Evolutionary conservation across 1,284 basidiomycete genomes (phyloP).

Genomic region (Agroathelia rolfsii): DNA sequence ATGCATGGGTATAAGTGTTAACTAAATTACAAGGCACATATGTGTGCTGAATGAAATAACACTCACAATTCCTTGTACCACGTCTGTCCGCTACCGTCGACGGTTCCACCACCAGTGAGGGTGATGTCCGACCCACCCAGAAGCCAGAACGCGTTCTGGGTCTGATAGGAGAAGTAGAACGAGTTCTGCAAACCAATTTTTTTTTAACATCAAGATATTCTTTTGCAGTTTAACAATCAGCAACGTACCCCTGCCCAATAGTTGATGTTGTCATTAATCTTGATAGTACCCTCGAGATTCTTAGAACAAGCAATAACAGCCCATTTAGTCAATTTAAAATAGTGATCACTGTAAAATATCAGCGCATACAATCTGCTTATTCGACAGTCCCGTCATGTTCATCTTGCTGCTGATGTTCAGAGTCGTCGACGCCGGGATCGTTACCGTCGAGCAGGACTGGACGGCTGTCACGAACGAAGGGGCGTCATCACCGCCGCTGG

Average conservation of each 20-base stretch:
- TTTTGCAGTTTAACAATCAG: neutral
- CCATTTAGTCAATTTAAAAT: neutral
- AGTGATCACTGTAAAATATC: neutral
- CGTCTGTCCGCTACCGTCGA: conserved; percentile 50
- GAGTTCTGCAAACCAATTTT: conserved; percentile 31
- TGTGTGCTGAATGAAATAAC: neutral
- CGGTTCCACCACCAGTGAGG: conserved; percentile 47
- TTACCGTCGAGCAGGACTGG: conserved; percentile 32
- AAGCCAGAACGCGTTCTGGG: conserved; percentile 52
- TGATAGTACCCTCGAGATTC: conserved; percentile 40
- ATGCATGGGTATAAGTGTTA: neutral
- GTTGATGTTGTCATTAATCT: conserved; percentile 38
- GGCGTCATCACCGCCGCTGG: conserved; percentile 42
- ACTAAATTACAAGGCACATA: neutral
- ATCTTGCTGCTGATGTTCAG: conserved; percentile 40
- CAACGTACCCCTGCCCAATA: conserved; percentile 41
- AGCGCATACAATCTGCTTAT: conserved; percentile 40
- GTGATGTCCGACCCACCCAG: conserved; percentile 48
- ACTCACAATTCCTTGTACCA: conserved; percentile 51
- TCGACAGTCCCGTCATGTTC: conserved; percentile 40
- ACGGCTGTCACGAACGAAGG: conserved; percentile 38
- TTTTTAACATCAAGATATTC: neutral
- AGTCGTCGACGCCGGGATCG: conserved; percentile 35
- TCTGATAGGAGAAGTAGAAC: conserved; percentile 47
- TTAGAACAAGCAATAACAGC: conserved; percentile 13